These are phyloP conservation scores for Nemania sp. DNA, from an alignment of 2,329 filamentous ascomycete genomes.

Conservation along the genomic window DNA sequence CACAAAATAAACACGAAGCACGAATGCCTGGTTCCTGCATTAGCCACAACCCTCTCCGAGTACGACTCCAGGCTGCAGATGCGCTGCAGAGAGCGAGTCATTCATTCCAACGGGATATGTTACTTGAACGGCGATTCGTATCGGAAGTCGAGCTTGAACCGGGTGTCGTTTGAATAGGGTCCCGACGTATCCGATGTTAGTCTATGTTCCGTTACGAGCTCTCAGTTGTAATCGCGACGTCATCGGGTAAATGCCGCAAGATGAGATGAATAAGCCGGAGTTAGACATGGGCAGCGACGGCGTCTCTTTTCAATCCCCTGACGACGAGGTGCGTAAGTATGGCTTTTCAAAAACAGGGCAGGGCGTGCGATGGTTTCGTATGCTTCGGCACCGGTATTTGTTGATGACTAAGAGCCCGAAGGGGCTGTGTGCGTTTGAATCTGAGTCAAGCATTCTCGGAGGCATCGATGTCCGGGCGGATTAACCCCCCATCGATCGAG, in stretches of 20 bases:
- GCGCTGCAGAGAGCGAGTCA: not conserved
- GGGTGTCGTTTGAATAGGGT: not conserved
- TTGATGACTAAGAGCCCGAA: not conserved
- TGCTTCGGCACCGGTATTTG: no score
- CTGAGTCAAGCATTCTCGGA: not conserved
- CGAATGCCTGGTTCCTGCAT: slow-evolving; percentile 11
- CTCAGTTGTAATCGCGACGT: not conserved
- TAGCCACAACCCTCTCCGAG: not conserved
- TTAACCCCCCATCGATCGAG: not conserved
- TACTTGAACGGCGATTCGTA: not conserved
- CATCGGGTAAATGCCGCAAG: not conserved
- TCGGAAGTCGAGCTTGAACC: not conserved
- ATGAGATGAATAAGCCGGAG: not conserved
- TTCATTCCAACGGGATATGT: not conserved
- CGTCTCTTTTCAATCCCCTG: not conserved
- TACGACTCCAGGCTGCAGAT: not conserved
- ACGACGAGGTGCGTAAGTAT: no score
- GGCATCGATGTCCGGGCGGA: slow-evolving; percentile 1
- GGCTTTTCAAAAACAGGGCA: no score
- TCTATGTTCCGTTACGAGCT: not conserved
- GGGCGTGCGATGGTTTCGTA: no score
- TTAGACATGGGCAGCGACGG: not conserved
- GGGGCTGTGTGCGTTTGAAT: slow-evolving; percentile 1
- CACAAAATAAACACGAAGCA: slow-evolving; percentile 1
- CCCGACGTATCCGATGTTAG: no score